Evolutionary conservation across 2,329 filamentous ascomycete species (phyloP), one percentile per base, ranked within the genome.

Genomic region (Harringtonia lauricola): DNA sequence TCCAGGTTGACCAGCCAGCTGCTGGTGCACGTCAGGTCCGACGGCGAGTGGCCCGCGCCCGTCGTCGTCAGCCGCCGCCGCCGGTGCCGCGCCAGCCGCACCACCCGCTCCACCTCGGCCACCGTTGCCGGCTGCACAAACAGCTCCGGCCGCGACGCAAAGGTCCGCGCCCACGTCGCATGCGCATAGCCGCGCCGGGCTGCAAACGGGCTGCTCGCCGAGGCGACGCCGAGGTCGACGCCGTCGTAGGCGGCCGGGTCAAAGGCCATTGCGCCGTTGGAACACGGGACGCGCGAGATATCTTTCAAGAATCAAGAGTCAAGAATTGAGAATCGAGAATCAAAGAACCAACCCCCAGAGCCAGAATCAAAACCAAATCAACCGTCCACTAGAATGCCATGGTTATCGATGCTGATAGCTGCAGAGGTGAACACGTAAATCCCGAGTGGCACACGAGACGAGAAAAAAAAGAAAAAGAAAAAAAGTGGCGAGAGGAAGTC

Each of bases 1-100:
- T 98, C 92, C 48, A 98, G 76, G 60, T 95, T 96, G 53, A 96
- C 70, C 58, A 95, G 80, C 92, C 92, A 96, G 50, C 84, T 86
- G 15, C 86, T 92, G 6, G 89, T 94, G 64, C 87, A 94, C 5
- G 90, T 96, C 36, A 98, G 67, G 57, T 90, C 83, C 51, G 84
- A 94, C 8, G 90, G 92, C 43, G 89, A 95, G 67, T 98, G 90
- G 44, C 81, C 87, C 55, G 84, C 90, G 47, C 92, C 90, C n/a
- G 89, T 83, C 7, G 84, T 85, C 30, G 89, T 83, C 47, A 98
- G 67, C 47, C 88, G 82, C 38, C 86, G 81, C 35, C 88, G 79
- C 63, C 85, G 92, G 64, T 72, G 75, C 47, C 85, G 81, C 7
- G 92, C 92, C 19, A 95, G 74, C 35, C 73, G 81, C 49, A 95